Evolutionary conservation across 169 alveolate genomes (phyloP), one percentile per base, ranked within the genome.

Genomic region (Toxoplasma gondii): DNA sequence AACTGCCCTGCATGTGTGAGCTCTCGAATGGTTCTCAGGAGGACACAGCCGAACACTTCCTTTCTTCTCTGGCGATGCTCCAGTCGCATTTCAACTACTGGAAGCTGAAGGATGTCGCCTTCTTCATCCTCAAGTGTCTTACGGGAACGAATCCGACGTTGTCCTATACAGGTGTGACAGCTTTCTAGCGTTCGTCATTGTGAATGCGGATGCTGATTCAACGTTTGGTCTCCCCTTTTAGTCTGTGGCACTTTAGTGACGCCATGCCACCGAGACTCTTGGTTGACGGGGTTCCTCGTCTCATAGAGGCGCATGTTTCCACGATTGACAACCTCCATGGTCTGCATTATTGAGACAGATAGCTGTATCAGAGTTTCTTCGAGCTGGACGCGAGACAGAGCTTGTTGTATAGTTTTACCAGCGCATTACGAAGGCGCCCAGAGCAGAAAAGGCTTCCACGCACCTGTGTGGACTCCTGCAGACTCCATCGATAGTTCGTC

Each of bases 61-160:
- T 96, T 43, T 92, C 97, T 5, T 95, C 97, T 29, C 90, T 96
- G 67, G 97, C 97, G 70, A 54, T 96, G 49, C 96, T 96, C 1
- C 95, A 96, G 91, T 95, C 97, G 45, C 97, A 96, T 80, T 95
- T 95, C 54, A 93, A 92, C 88, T 96, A 96, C 84, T 96, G 97
- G 95, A 93, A 91, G 82, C 93, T 95, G 39, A 95, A 95, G 83
- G 97, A 96, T 53, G 93, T 94, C 70, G 94, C 96, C 24, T 95
- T 95, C 80, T 96, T 96, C 92, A 95, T 95, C 12, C 87, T 94
- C 53, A 91, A 94, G 29, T 64, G 83, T n/a, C 86, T 94, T 54
- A 70, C 94, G 39, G 94, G 94, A 45, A 82, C 67, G 36, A 83
- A 94, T 69, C 96, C 96, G 27, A 83, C 83, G 49, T 24, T 93